Evolutionary conservation across 768 basidiomycete species (phyloP), one percentile per base, ranked within the genome.

Genomic region (Phylloporus sp.): DNA sequence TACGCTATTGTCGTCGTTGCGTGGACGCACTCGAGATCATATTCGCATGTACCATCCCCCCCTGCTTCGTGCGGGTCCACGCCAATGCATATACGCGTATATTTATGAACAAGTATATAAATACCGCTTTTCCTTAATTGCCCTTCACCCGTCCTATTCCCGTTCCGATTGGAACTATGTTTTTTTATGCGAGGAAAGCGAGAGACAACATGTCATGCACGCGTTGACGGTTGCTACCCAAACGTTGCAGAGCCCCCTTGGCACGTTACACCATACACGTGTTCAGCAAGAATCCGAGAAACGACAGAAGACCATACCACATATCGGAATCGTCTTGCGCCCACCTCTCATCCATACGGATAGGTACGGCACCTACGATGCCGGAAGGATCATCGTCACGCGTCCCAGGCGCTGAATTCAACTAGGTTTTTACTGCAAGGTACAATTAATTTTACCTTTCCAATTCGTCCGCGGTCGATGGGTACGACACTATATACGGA

Each of bases 311-410:
- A 45, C 21, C 10, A 26, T 39, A 9, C 32, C 11, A 15, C 29
- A 39, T 42, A 38, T 42, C 41, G 52, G 39, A 42, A 53, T 49
- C 32, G 9, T 18, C 21, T 54, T 53, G 37, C 52, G 52, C 53
- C 52, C 28, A n/a, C n/a, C n/a, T n/a, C n/a, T n/a, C 26, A 9
- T 27, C 23, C 39, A 39, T 15, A 32, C 37, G 50, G 26, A 36
- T 14, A 47, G 52, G 31, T 23, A n/a, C 31, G 15, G n/a, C n/a
- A n/a, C 9, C 15, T n/a, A 42, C 46, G 27, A 27, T 55, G 41
- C 53, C 52, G 52, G 52, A 54, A 54, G 52, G 52, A 54, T 54
- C 52, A 54, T 54, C 46, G 24, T 21, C 35, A 22, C 18, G 34
- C 33, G 20, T 15, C 6, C 9, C 18, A 37, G 27, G 18, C 17